Conservation (phyloP, 371 early-diverging fungal species). For the Umbelopsis sp. region DNA sequence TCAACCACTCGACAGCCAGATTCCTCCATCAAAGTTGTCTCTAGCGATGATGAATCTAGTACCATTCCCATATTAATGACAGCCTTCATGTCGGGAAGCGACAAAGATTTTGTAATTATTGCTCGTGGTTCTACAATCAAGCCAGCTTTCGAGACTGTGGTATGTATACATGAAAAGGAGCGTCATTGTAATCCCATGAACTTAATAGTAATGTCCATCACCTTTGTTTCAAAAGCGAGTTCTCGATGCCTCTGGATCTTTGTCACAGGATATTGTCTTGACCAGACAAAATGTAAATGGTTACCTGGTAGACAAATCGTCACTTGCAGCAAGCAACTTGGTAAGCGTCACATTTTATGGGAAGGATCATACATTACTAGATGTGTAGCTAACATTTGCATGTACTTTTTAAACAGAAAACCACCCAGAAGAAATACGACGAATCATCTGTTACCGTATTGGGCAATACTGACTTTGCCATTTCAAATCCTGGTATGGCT, state of each 20-base stretch:
- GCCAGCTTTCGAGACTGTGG: slow-evolving; percentile 77
- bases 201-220: background rate
- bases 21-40: slow-evolving; percentile 53
- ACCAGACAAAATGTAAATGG: slow-evolving; percentile 59
- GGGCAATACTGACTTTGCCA: slow-evolving; percentile 45
- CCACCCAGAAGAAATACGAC: slow-evolving; percentile 53
- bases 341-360: slow-evolving; percentile 17
- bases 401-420: slow-evolving; percentile 27
- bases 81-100: slow-evolving; percentile 51
- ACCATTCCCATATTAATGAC: slow-evolving; percentile 69
- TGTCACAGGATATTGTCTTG: slow-evolving; percentile 45
- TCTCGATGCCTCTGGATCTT: slow-evolving; percentile 29
- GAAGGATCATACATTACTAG: background rate
- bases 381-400: too few relatives aligned
- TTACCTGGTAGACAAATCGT: slow-evolving; percentile 55
- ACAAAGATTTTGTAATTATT: slow-evolving; percentile 59
- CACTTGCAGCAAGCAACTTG: slow-evolving; percentile 55
- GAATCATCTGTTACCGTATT: slow-evolving; percentile 49
- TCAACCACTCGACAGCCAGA: slow-evolving; percentile 68
- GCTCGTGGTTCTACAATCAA: slow-evolving; percentile 74
- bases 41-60: slow-evolving; percentile 37
- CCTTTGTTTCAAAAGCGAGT: slow-evolving; percentile 22
- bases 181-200: background rate
- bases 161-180: slow-evolving; percentile 22
- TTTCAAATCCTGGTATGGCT: slow-evolving; percentile 38